Percentiles rank a stretch among this genome's conserved stretches.
phyloP scores from a whole-genome alignment of 164 flowering plant species.

The Sextonia rubra region DNA sequence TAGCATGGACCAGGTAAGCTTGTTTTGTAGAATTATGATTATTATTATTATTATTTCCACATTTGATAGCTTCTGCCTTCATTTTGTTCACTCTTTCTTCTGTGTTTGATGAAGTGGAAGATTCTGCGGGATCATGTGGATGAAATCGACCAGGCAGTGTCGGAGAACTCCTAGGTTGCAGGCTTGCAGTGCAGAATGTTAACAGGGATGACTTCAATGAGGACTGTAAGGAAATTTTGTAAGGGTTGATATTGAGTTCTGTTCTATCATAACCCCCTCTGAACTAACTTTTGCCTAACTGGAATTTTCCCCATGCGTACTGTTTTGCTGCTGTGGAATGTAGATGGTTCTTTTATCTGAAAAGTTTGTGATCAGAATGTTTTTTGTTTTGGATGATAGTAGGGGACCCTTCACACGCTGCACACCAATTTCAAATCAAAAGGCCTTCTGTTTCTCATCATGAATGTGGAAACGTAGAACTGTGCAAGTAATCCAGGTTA shows the following conservation, averaged over 20 bases:
- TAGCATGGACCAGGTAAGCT: constrained; percentile 54
- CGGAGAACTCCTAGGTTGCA: constrained; percentile 28
- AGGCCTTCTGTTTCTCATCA: too few relatives aligned
- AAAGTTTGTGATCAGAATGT: not conserved
- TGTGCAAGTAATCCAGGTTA: too few relatives aligned
- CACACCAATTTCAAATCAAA: too few relatives aligned
- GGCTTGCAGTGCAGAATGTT: not conserved
- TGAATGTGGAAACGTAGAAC: too few relatives aligned
- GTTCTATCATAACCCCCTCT: not conserved
- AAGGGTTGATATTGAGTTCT: not conserved
- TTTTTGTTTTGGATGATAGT: not conserved
- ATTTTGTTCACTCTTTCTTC: not conserved
- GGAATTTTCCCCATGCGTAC: not conserved
- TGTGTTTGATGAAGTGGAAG: constrained; percentile 24
- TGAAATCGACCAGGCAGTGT: constrained; percentile 49
- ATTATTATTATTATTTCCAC: not conserved
- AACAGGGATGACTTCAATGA: not conserved
- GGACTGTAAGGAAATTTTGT: not conserved
- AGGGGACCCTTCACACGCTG: too few relatives aligned
- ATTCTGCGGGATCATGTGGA: constrained; percentile 30
- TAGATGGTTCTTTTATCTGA: not conserved
- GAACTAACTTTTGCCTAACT: not conserved
- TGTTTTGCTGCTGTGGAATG: not conserved
- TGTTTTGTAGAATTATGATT: not conserved
- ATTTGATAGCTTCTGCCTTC: not conserved